These are phyloP conservation scores for Aspergillus heteromorphus DNA, from an alignment of 495 filamentous ascomycete species.

Conservation along the genomic window DNA sequence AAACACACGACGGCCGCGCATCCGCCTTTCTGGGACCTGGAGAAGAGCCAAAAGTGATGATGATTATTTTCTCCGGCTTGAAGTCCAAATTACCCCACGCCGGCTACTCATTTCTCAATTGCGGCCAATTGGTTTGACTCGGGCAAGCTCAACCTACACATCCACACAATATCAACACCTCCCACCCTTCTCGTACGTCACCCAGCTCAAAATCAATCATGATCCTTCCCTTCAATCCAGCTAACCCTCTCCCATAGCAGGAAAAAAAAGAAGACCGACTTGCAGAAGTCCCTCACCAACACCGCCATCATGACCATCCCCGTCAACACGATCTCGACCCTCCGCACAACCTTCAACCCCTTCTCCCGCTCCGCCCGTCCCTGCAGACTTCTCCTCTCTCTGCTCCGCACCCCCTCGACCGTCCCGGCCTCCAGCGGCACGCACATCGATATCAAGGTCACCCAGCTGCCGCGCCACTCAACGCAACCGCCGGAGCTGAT, in stretches of 20 bases:
- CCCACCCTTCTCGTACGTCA: background rate
- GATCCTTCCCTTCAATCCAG: background rate
- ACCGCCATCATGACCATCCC: slow-evolving; percentile 69
- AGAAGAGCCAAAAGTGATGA: background rate
- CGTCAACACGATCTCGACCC: slow-evolving; percentile 60
- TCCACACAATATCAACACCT: background rate
- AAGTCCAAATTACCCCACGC: background rate
- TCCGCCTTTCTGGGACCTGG: background rate
- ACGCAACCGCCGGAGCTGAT: slow-evolving; percentile 49
- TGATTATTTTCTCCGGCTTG: background rate
- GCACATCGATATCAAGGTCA: slow-evolving; percentile 68
- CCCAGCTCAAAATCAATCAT: background rate
- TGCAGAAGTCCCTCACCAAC: background rate
- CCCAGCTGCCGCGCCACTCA: slow-evolving; percentile 61
- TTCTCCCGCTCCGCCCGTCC: slow-evolving; percentile 73
- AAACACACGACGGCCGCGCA: slow-evolving; percentile 22
- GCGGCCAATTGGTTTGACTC: background rate
- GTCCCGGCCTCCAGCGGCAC: slow-evolving; percentile 65
- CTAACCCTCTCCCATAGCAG: background rate
- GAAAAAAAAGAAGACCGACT: background rate
- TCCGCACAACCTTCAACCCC: slow-evolving; percentile 84
- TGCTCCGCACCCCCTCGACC: slow-evolving; percentile 60
- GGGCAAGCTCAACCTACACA: background rate
- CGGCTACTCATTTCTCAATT: background rate
- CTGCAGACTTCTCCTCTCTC: slow-evolving; percentile 77